Base-by-base conservation (phyloP, 306 rosid genomes). In the Cucumis cinereus region DNA sequence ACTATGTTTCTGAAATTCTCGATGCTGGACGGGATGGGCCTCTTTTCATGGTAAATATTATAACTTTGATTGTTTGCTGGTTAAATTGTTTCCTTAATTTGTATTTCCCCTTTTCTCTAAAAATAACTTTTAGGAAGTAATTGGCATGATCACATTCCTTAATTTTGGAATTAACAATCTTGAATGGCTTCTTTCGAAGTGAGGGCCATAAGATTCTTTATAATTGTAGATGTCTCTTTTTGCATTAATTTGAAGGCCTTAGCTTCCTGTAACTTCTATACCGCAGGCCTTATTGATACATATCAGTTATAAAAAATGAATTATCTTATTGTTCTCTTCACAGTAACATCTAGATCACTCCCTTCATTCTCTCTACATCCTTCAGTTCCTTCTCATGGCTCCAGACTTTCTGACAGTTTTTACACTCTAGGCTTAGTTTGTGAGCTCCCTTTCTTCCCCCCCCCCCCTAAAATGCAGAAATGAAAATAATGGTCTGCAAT, bases 1-100 rank as follows among this genome's bases (percentile, higher is more conserved):
- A 82, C 82, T 95, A 95, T 61, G 80, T 90, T 77, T 95, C 98
- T 74, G 98, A 95, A 88, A 89, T 95, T 77, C 90, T 95, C 54
- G 96, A 94, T 81, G 92, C 89, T 23, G 94, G 91, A 81, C 88
- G 83, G 28, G 87, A 86, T 19, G 83, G 83, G 79, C 99, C 99
- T 77, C 89, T 94, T 67, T 94, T 94, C 90, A 92, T 90, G 99
- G 99, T 94, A 94, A 76, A 74, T 60, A 58, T 79, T 66, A 40
- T 49, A 41, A 33, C 73, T 78, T 83, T 8, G 45, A 68, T 36
- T 30, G 20, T 10, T 24, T 22, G 30, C 79, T 75, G 53, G 78
- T 59, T 53, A 54, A 69, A 7, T n/a, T 22, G 49, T 45, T 67
- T 58, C 68, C 45, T 30, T 38, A 43, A 33, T 16, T 40, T 26